Evolutionary conservation across 495 filamentous ascomycete genomes (phyloP).

Genomic region (Penicillium coffeae): DNA sequence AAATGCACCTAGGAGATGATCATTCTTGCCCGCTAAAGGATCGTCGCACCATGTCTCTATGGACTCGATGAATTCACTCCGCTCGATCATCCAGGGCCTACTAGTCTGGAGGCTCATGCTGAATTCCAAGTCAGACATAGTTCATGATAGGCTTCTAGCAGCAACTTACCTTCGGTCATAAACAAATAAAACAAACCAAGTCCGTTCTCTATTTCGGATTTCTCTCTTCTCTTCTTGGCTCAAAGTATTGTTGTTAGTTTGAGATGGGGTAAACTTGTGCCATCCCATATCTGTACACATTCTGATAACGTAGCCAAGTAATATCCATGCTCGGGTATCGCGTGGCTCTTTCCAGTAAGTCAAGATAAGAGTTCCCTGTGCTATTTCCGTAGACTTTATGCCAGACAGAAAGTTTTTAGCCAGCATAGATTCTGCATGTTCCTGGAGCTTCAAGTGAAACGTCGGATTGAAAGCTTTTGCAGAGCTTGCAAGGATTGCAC

Average conservation of each 20-base stretch:
- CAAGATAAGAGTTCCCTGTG: conserved; percentile 15
- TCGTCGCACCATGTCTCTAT: conserved; percentile 12
- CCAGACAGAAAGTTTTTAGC: conserved; percentile 13
- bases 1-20: conserved; percentile 16
- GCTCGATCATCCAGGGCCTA: conserved; percentile 27
- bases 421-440: conserved; percentile 18
- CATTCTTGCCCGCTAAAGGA: conserved; percentile 8
- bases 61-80: conserved; percentile 14
- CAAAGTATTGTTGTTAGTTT: neutral
- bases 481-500: conserved; percentile 14
- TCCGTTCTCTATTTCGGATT: conserved; percentile 18
- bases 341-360: conserved; percentile 26
- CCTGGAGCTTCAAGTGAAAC: conserved; percentile 11
- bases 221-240: conserved; percentile 9
- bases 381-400: conserved; percentile 16
- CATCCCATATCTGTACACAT: conserved; percentile 23
- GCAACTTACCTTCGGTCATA: conserved; percentile 21
- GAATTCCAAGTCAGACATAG: neutral
- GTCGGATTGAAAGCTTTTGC: conserved; percentile 20
- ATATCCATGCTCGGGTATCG: conserved; percentile 21
- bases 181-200: conserved; percentile 24
- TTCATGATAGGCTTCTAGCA: neutral
- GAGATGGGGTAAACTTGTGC: conserved; percentile 12
- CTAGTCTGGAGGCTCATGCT: conserved; percentile 23
- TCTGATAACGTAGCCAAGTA: conserved; percentile 20